Evolutionary conservation across 2,329 filamentous ascomycete species (phyloP), one percentile per base, ranked within the genome.

Genomic region (Colletotrichum sp.): DNA sequence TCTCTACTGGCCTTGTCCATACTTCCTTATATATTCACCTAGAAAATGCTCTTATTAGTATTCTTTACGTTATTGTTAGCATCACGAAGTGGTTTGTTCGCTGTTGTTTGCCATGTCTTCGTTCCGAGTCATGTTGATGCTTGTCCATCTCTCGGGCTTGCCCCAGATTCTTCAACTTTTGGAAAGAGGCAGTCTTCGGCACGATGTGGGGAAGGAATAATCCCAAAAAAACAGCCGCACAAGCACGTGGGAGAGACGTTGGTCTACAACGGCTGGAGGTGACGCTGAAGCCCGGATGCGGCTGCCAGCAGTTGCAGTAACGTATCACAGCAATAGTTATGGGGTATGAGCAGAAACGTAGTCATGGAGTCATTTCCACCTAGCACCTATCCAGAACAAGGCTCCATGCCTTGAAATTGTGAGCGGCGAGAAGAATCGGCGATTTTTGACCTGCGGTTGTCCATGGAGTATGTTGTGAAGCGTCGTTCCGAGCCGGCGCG

Each of bases 201-300:
- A 19, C 27, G 6, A 25, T 30, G 8, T 27, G 55, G 55, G 55
- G 55, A 6, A 19, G 8, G 19, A 59, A 29, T 0, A 44, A 0
- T 9, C 39, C 19, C 19, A 44, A 44, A n/a, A 6, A 19, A 44
- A 44, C 39, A 7, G 39, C 39, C 39, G 19, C 39, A 0, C 39
- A 15, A n/a, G 5, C 55, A 30, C 55, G 55, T 30, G 25, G 55
- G 55, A n/a, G 15, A n/a, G 1, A 11, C 30, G 27, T 2, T 29
- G 55, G 19, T 30, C 7, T 30, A 0, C n/a, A 12, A 1, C 8
- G 55, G 8, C 0, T 44, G 39, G 19, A 6, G 3, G 0, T 12
- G 19, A 44, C 0, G 5, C 11, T 12, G 19, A 44, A 44, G 8
- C 19, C 16, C 19, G 16, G 16, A 11, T 19, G 4, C 19, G 16